Percentiles rank a stretch among this genome's conserved stretches.
These are phyloP conservation scores for Rhododendron simsii DNA, from an alignment of 148 eudicot genomes.

Conservation along the genomic window DNA sequence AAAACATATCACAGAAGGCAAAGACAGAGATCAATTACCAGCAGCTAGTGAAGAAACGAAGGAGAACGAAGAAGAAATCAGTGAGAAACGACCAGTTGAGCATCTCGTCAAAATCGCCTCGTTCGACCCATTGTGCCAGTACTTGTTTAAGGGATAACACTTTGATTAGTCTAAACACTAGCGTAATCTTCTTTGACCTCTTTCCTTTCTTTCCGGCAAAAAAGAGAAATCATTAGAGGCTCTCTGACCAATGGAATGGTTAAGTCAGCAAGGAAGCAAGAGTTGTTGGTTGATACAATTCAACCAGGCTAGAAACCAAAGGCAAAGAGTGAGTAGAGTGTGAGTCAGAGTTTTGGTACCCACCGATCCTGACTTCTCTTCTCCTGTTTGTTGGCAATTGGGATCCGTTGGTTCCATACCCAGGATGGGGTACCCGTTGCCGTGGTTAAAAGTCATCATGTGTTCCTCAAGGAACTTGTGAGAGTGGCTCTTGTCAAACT, in stretches of 20 bases:
- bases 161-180: background rate
- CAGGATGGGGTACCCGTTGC: background rate
- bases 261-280: background rate
- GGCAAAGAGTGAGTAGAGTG: too few species aligned
- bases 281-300: too few species aligned
- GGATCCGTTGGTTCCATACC: background rate
- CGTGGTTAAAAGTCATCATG: background rate
- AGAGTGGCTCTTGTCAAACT: background rate
- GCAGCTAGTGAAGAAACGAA: too few species aligned
- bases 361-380: background rate
- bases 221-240: background rate
- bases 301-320: background rate
- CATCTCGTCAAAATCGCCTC: too few species aligned
- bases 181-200: background rate
- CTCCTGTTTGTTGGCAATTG: background rate
- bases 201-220: background rate
- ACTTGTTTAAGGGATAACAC: background rate
- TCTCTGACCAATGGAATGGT: too few species aligned
- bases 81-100: too few species aligned
- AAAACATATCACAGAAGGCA: too few species aligned
- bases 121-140: background rate
- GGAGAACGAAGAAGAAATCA: too few species aligned
- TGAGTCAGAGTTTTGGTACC: too few species aligned
- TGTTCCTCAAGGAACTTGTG: background rate
- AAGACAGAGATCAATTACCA: too few species aligned